Evolutionary conservation across 441 rosid species (phyloP), one percentile per base, ranked within the genome.

Genomic region (Dalechampia spathulata): DNA sequence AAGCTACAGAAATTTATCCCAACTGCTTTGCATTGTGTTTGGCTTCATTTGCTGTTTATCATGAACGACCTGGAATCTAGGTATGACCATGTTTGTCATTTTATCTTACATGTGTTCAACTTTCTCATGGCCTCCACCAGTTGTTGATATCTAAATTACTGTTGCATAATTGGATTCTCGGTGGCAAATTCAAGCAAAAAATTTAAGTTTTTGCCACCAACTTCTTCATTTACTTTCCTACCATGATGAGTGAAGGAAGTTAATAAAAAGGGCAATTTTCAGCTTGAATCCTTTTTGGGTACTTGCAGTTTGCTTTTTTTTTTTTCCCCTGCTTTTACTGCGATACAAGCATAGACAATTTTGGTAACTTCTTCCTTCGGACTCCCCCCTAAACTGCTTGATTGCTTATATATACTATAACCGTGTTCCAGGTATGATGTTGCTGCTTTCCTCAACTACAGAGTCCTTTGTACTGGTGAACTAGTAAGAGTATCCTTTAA

Each of bases 351-450:
- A 23, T 47, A 22, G 15, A 13, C 50, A 47, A 12, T 1, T 23
- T 22, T 47, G 27, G 13, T 23, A 47, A 47, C 14, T 47, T 47
- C 50, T 23, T 25, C 20, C 50, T 23, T 47, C 8, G 12, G 28
- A 47, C 50, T 20, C 12, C 7, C 30, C 2, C 15, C 7, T 34
- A 14, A 34, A 34, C 30, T 16, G 9, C 4, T 25, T 8, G 6
- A 13, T 13, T 3, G 17, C n/a, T n/a, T n/a, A n/a, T n/a, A n/a
- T n/a, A n/a, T n/a, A n/a, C n/a, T n/a, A n/a, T n/a, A 37, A 52
- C 26, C 54, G 49, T 56, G 56, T 40, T 40, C 68, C 77, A 82
- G 92, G 88, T 85, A 85, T 57, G 88, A 85, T 61, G 80, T 85
- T 52, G 80, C 75, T 8, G 46, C 56, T 52, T 80, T 82, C 63